A percentile compares a stretch with the other conserved stretches of the same genome.
Evolutionary conservation across 345 rosid genomes (phyloP).

Genomic region (Arabidopsis thaliana): DNA sequence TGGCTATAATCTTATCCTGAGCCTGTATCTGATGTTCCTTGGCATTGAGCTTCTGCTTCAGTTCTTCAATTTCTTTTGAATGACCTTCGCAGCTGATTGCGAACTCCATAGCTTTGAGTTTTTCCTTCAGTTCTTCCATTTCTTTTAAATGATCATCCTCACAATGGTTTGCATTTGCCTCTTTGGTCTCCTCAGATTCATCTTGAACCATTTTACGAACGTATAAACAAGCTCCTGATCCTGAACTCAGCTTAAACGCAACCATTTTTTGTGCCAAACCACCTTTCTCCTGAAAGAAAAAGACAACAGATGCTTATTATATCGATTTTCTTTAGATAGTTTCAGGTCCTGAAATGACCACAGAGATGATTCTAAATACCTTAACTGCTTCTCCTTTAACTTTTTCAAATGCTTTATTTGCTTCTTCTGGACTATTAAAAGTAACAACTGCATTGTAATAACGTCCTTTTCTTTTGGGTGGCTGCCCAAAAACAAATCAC

Average conservation of each 20-base stretch:
- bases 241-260: conserved; percentile 45
- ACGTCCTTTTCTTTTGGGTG: conserved; percentile 54
- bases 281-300: conserved; percentile 57
- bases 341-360: conserved; percentile 23
- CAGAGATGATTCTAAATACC: conserved; percentile 50
- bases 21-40: conserved; percentile 46
- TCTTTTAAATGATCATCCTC: conserved; percentile 25
- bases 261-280: conserved; percentile 72
- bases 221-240: conserved; percentile 49
- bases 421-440: conserved; percentile 64
- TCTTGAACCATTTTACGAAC: conserved; percentile 59
- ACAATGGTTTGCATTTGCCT: conserved; percentile 9
- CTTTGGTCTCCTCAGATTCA: conserved; percentile 11
- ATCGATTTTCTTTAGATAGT: not conserved
- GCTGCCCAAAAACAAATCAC: conserved; percentile 52
- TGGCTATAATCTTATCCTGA: conserved; percentile 57
- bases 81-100: conserved; percentile 32
- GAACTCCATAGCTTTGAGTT: conserved; percentile 27
- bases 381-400: conserved; percentile 52
- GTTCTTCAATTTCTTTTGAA: conserved; percentile 55
- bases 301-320: not conserved
- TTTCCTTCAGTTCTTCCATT: conserved; percentile 34
- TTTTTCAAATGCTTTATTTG: conserved; percentile 65
- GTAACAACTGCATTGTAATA: conserved; percentile 56
- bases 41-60: conserved; percentile 56